Percentiles rank a stretch among this genome's conserved stretches.
Conservation (phyloP, 1,139 yeast genomes). For the Tardiomyces depauwii region DNA sequence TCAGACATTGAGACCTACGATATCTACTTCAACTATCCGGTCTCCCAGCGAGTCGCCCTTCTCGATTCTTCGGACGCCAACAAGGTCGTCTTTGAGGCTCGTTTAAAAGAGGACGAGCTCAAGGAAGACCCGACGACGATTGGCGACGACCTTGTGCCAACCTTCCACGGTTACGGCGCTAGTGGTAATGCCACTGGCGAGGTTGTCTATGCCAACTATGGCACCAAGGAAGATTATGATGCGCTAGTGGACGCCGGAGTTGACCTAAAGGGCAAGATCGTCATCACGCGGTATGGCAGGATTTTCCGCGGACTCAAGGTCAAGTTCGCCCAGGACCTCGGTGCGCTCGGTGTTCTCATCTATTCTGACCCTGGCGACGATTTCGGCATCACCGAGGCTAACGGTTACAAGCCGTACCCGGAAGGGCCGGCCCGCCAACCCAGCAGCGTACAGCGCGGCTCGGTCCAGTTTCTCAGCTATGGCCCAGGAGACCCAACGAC, state of each 20-base stretch:
- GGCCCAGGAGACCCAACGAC: conserved; percentile 88
- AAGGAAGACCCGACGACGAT: conserved; percentile 59
- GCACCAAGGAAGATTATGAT: conserved; percentile 44
- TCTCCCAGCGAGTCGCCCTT: conserved; percentile 39
- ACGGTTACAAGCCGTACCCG: conserved; percentile 51
- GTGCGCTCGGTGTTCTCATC: conserved; percentile 48
- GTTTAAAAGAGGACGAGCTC: conserved; percentile 59
- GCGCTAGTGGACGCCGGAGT: conserved; percentile 35
- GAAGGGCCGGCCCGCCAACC: conserved; percentile 62
- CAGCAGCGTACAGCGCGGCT: conserved; percentile 67
- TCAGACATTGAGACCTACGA: conserved; percentile 47
- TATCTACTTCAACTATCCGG: conserved; percentile 51
- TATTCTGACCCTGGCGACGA: conserved; percentile 65
- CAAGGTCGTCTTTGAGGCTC: conserved; percentile 43
- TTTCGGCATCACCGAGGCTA: conserved; percentile 34
- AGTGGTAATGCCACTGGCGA: conserved; percentile 52
- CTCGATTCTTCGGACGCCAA: conserved; percentile 19
- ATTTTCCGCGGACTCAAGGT: conserved; percentile 59
- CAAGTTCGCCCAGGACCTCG: conserved; percentile 53
- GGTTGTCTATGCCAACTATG: conserved; percentile 51
- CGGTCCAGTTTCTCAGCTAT: conserved; percentile 65
- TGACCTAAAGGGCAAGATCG: conserved; percentile 41
- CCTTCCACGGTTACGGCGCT: conserved; percentile 62
- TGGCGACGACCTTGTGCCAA: conserved; percentile 38
- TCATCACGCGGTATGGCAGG: conserved; percentile 47